These are phyloP conservation scores for Xylariaceae sp. DNA, from an alignment of 2,329 filamentous ascomycete species.

Conservation along the genomic window DNA sequence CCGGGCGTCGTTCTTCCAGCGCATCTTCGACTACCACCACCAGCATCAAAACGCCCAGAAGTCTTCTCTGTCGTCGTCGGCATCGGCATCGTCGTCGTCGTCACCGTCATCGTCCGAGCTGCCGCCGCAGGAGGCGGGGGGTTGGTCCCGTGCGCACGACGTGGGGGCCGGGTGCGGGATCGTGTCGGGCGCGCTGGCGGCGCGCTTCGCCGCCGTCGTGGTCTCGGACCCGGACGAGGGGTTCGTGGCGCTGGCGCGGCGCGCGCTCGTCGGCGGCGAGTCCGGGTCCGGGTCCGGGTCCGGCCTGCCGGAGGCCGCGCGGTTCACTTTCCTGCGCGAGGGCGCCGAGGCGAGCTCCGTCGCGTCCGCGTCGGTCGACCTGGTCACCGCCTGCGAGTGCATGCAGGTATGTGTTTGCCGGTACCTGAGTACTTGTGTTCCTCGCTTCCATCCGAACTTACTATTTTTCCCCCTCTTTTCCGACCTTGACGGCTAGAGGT, in stretches of 20 bases:
- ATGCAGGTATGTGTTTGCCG: too few species aligned
- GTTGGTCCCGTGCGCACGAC: constrained; percentile 11
- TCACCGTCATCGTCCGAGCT: too few species aligned
- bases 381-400: constrained; percentile 17
- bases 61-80: too few species aligned
- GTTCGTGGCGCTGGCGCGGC: constrained; percentile 14
- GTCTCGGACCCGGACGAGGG: constrained; percentile 23
- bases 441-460: too few species aligned
- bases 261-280: too few species aligned
- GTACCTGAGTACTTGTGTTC: too few species aligned
- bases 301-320: too few species aligned
- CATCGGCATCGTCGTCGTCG: too few species aligned
- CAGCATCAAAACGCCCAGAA: too few species aligned
- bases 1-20: constrained; percentile 11
- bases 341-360: constrained; percentile 17
- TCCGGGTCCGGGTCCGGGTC: too few species aligned
- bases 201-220: constrained; percentile 10
- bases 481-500: too few species aligned
- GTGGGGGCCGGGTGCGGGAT: constrained; percentile 12
- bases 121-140: constrained; percentile 2
- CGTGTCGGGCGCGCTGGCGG: constrained; percentile 10
- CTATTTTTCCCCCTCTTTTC: too few species aligned
- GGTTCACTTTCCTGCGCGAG: constrained; percentile 20
- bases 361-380: constrained; percentile 10
- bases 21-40: constrained; percentile 13